phyloP scores from a whole-genome alignment of 2,329 filamentous ascomycete species.

The Chaetomiaceae sp. region DNA sequence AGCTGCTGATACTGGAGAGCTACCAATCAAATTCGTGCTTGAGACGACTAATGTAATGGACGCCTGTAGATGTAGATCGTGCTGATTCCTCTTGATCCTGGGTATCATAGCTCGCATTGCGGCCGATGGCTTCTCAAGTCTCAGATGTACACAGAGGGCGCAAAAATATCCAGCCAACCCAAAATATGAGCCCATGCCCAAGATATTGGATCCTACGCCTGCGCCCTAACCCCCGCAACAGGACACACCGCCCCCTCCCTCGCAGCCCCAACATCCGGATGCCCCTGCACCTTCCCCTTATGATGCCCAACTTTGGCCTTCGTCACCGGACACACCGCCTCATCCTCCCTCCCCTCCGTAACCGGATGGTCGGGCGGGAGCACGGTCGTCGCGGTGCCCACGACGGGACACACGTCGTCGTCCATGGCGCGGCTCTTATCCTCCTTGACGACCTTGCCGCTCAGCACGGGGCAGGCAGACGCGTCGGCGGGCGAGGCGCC shows the following conservation, averaged over 20 bases:
- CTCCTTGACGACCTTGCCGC: slow-evolving; percentile 30
- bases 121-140: no score
- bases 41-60: no score
- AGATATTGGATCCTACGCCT: no score
- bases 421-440: slow-evolving; percentile 36
- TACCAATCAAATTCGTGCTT: no score
- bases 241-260: slow-evolving; percentile 33
- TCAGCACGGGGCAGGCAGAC: slow-evolving; percentile 34
- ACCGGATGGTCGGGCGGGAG: slow-evolving; percentile 36
- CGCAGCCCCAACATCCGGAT: slow-evolving; percentile 30
- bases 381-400: slow-evolving; percentile 37
- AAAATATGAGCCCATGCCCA: no score
- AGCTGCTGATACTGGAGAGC: no score
- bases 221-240: slow-evolving; percentile 31
- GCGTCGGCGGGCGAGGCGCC: slow-evolving; percentile 30
- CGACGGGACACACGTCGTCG: slow-evolving; percentile 37
- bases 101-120: no score
- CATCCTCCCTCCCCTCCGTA: slow-evolving; percentile 27
- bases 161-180: no score
- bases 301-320: slow-evolving; percentile 38
- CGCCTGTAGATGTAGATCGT: no score
- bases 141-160: no score
- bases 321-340: slow-evolving; percentile 37
- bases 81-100: no score
- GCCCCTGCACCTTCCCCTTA: slow-evolving; percentile 34